Base-by-base conservation (phyloP, 805 yeast species). In the Kluyveromyces lactis region DNA sequence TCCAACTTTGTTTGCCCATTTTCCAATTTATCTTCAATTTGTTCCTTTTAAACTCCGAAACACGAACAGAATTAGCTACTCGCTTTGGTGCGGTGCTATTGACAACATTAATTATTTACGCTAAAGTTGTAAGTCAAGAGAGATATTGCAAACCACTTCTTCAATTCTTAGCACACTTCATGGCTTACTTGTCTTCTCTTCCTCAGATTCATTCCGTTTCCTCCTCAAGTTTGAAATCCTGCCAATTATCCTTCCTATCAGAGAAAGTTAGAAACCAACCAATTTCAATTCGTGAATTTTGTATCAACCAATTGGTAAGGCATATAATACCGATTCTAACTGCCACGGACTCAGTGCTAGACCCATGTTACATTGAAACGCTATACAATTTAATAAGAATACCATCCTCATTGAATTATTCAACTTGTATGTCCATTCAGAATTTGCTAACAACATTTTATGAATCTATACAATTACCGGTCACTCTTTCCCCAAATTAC, bases 311-410 rank as follows among this genome's bases (percentile, higher is more conserved):
- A 24, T 26, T 34, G 27, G n/a, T 21, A 8, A 34, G 30, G 30
- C 37, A 34, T 24, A 24, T 34, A 9, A 24, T 12, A 13, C 37
- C 37, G n/a, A 34, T 34, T 3, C 16, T 34, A 30, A 34, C 27
- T 8, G 13, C 30, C 30, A 29, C 18, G 12, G 37, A 34, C 10
- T 5, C 29, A n/a, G 13, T 34, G 4, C 13, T 34, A 6, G 37
- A 34, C 18, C 37, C 37, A 4, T 34, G 37, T 15, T 34, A 34
- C 29, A 26, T 34, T 23, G 37, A 34, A 26, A 26, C 37, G 15
- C 21, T 34, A 15, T 34, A 34, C 21, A 34, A 34, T 26, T 26
- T 34, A 21, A 34, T 34, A 15, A 16, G 37, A 24, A 17, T 34
- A 10, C 37, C 37, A 4, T 34, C 37, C 10, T 34, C 37, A 9